Percentiles rank a stretch among this genome's conserved stretches.
Conservation (phyloP, 352 stramenopile species). For the Discostella stelligera region DNA sequence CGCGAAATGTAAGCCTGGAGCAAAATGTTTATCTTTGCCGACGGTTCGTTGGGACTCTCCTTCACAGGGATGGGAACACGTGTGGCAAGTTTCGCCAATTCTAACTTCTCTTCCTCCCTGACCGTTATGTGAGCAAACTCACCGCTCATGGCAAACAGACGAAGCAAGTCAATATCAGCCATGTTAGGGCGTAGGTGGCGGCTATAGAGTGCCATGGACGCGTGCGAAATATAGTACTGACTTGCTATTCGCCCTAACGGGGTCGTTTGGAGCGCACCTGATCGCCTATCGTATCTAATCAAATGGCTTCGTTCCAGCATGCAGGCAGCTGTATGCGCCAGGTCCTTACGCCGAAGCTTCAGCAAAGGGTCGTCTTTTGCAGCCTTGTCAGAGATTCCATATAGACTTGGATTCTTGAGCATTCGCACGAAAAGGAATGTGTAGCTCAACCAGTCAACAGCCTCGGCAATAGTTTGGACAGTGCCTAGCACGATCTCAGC, state of each 20-base stretch:
- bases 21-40: conserved; percentile 98
- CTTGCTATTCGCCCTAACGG: conserved; percentile 95
- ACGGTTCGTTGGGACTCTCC: conserved; percentile 88
- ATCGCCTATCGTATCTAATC: conserved; percentile 96
- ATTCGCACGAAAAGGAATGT: conserved; percentile 99
- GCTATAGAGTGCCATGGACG: conserved; percentile 98
- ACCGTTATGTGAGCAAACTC: conserved; percentile 99
- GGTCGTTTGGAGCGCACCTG: conserved; percentile 94
- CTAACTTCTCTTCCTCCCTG: conserved; percentile 97
- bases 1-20: conserved; percentile 99
- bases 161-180: conserved; percentile 99
- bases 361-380: conserved; percentile 91
- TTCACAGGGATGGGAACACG: conserved; percentile 99
- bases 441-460: conserved; percentile 98
- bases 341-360: conserved; percentile 92
- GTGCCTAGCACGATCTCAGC: conserved; percentile 97
- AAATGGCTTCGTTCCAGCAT: conserved; percentile 96
- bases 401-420: conserved; percentile 95
- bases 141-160: conserved; percentile 97
- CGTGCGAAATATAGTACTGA: conserved; percentile 99
- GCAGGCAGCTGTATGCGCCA: conserved; percentile 94
- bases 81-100: conserved; percentile 95
- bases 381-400: conserved; percentile 90
- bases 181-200: conserved; percentile 98
- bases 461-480: conserved; percentile 92